phyloP scores from a whole-genome alignment of 1,284 basidiomycete genomes.

The Meira miltonrushii region DNA sequence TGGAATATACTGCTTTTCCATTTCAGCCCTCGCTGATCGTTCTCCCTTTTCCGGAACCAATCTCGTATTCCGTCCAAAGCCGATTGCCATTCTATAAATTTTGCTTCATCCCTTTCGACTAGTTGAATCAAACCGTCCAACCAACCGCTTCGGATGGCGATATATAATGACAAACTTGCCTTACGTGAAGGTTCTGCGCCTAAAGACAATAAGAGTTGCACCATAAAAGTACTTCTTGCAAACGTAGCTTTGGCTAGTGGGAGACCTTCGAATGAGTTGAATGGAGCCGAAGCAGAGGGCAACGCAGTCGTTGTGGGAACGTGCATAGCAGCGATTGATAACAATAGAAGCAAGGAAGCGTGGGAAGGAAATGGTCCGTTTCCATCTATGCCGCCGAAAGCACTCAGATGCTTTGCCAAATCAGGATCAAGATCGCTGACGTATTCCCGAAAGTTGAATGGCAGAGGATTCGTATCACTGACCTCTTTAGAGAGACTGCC shows the following conservation, averaged over 20 bases:
- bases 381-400: neutral
- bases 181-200: conserved; percentile 9
- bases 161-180: conserved; percentile 1
- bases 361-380: neutral
- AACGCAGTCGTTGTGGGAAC: neutral
- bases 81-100: conserved; percentile 3
- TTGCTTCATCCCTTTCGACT: conserved; percentile 13
- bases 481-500: neutral
- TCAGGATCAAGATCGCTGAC: neutral
- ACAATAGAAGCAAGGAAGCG: neutral
- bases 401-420: neutral
- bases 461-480: neutral
- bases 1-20: too few species aligned
- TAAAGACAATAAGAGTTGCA: conserved; percentile 3
- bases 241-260: conserved; percentile 6
- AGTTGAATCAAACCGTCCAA: conserved; percentile 5
- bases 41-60: conserved; percentile 1
- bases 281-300: neutral
- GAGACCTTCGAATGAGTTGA: conserved; percentile 9
- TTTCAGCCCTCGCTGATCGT: neutral
- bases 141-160: conserved; percentile 10
- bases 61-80: neutral
- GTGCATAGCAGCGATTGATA: neutral
- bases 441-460: neutral
- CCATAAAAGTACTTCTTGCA: neutral